A percentile compares a stretch with the other conserved stretches of the same genome.
These are phyloP conservation scores for Diaporthe destruens DNA, from an alignment of 2,329 filamentous ascomycete species.

Conservation along the genomic window DNA sequence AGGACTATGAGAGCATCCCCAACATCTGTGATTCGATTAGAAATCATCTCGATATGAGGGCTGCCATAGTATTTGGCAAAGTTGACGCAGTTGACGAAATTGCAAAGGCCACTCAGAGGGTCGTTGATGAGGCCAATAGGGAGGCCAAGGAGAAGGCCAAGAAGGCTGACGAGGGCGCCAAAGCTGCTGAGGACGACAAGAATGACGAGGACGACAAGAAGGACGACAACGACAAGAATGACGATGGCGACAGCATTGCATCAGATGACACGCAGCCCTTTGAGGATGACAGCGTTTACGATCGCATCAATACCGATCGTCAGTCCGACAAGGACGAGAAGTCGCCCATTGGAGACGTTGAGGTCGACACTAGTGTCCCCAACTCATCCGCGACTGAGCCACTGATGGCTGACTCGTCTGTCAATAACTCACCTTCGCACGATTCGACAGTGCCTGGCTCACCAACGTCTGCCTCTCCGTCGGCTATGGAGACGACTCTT, in stretches of 20 bases:
- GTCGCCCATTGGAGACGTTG: too few species aligned
- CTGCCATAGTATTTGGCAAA: neutral
- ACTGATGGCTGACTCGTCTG: slow-evolving; percentile 6
- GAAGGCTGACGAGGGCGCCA: too few species aligned
- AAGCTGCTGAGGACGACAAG: too few species aligned
- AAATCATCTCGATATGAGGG: slow-evolving; percentile 11
- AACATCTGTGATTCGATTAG: slow-evolving; percentile 19
- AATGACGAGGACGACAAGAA: too few species aligned
- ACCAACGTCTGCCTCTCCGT: neutral
- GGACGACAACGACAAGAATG: neutral
- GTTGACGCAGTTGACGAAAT: neutral
- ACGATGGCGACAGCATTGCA: neutral
- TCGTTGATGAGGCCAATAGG: too few species aligned
- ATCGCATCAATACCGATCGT: neutral
- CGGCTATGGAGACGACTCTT: neutral
- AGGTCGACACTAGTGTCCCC: neutral
- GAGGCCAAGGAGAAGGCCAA: too few species aligned
- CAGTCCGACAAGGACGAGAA: slow-evolving; percentile 4
- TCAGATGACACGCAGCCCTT: slow-evolving; percentile 3
- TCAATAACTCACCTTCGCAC: neutral
- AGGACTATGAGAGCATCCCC: neutral
- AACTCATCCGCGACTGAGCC: neutral
- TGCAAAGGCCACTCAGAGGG: too few species aligned
- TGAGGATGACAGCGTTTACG: neutral
- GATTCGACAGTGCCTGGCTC: neutral